A percentile compares a stretch with the other conserved stretches of the same genome.
phyloP scores from a whole-genome alignment of 1,284 basidiomycete genomes.

The Fomitopsis schrenkii region DNA sequence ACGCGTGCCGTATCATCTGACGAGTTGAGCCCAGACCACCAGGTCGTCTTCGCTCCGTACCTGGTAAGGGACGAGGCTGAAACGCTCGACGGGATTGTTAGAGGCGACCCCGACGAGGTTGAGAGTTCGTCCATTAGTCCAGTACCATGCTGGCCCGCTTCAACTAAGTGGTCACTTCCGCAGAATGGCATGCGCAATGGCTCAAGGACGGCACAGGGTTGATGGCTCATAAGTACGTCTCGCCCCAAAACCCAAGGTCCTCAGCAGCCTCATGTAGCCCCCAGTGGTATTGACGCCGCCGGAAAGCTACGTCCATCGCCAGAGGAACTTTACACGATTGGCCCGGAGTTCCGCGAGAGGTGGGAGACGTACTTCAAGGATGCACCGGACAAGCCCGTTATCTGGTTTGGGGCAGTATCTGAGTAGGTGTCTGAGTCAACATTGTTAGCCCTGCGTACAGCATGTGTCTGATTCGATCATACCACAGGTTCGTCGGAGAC shows the following conservation, averaged over 20 bases:
- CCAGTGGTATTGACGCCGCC: slow-evolving; percentile 40
- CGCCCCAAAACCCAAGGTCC: neutral
- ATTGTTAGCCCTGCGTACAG: too few species aligned
- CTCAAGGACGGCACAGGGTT: slow-evolving; percentile 39
- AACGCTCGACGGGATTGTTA: slow-evolving; percentile 41
- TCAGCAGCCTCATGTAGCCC: neutral
- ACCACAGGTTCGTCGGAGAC: slow-evolving; percentile 25
- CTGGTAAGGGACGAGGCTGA: slow-evolving; percentile 35
- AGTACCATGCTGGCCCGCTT: neutral
- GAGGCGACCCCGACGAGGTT: slow-evolving; percentile 30
- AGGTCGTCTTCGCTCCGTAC: slow-evolving; percentile 31
- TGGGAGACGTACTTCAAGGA: slow-evolving; percentile 42
- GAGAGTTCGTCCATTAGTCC: slow-evolving; percentile 24
- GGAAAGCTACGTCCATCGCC: slow-evolving; percentile 44
- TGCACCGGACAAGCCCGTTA: slow-evolving; percentile 45
- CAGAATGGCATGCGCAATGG: slow-evolving; percentile 42
- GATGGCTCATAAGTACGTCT: slow-evolving; percentile 45
- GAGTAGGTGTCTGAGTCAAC: neutral
- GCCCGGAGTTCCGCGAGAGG: slow-evolving; percentile 36
- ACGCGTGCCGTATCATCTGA: neutral
- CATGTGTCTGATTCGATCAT: neutral
- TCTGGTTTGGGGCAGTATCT: slow-evolving; percentile 28
- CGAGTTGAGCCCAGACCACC: slow-evolving; percentile 38
- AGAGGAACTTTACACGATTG: slow-evolving; percentile 41
- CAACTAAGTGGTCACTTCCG: neutral